These are phyloP conservation scores for Phytophthora ramorum DNA, from an alignment of 352 stramenopile species.

Conservation along the genomic window DNA sequence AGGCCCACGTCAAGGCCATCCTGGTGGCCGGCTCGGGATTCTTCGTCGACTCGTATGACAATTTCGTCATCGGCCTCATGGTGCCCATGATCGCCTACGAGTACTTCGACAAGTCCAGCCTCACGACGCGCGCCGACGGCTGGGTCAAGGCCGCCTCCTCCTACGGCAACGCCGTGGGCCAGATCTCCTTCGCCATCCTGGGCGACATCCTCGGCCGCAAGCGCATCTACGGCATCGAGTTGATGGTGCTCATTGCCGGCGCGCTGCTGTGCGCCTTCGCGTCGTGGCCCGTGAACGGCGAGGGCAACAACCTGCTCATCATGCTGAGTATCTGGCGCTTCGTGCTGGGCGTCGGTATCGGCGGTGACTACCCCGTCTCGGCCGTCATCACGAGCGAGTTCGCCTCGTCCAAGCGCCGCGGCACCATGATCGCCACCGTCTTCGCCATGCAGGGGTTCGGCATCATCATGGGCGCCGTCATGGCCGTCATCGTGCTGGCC, in stretches of 20 bases:
- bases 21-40: slow-evolving; percentile 57
- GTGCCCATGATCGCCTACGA: slow-evolving; percentile 61
- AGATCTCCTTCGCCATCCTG: slow-evolving; percentile 59
- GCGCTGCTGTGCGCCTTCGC: slow-evolving; percentile 45
- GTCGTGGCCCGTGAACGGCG: slow-evolving; percentile 48
- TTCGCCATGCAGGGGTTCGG: slow-evolving; percentile 65
- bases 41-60: slow-evolving; percentile 67
- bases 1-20: slow-evolving; percentile 54
- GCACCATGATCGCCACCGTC: slow-evolving; percentile 55
- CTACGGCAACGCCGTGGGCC: slow-evolving; percentile 48
- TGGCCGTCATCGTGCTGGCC: slow-evolving; percentile 45
- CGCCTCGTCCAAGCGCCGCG: slow-evolving; percentile 45
- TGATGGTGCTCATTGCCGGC: slow-evolving; percentile 52
- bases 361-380: slow-evolving; percentile 60
- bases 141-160: slow-evolving; percentile 54
- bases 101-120: slow-evolving; percentile 50
- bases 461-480: slow-evolving; percentile 47
- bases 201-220: slow-evolving; percentile 17
- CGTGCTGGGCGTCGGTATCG: slow-evolving; percentile 59
- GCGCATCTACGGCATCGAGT: slow-evolving; percentile 56
- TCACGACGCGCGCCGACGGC: slow-evolving; percentile 41
- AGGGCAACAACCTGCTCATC: slow-evolving; percentile 54
- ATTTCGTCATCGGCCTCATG: slow-evolving; percentile 61
- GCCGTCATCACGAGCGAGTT: slow-evolving; percentile 65
- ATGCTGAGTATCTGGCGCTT: slow-evolving; percentile 61